Percentiles rank a stretch among this genome's conserved stretches.
These are phyloP conservation scores for Penicillium maclennaniae DNA, from an alignment of 495 filamentous ascomycete genomes.

Conservation along the genomic window DNA sequence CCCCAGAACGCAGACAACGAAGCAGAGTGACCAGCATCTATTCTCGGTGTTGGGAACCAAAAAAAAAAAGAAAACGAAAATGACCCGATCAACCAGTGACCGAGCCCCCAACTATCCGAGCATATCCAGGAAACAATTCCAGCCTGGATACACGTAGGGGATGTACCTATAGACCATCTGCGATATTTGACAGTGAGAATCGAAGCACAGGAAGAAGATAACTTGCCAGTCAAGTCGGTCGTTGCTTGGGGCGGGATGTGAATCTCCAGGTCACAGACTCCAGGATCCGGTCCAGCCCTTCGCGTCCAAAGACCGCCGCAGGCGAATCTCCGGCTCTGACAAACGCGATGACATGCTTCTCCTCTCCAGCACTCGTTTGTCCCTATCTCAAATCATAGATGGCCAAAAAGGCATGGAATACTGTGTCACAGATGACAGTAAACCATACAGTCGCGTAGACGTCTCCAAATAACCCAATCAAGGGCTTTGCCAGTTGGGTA, in stretches of 20 bases:
- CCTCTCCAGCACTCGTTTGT: conserved; percentile 1
- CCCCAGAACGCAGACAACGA: conserved; percentile 17
- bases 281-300: conserved; percentile 4
- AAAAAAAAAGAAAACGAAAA: conserved; percentile 19
- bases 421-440: conserved; percentile 43
- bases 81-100: conserved; percentile 21
- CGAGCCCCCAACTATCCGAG: conserved; percentile 31
- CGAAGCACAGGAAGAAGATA: not conserved
- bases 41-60: conserved; percentile 23
- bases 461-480: conserved; percentile 26
- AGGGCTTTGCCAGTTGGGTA: conserved; percentile 39
- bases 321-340: conserved; percentile 16
- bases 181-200: conserved; percentile 2
- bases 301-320: conserved; percentile 19
- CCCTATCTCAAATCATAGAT: conserved; percentile 6
- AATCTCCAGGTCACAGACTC: conserved; percentile 24
- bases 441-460: conserved; percentile 18
- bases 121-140: conserved; percentile 34
- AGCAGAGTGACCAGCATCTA: conserved; percentile 20
- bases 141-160: conserved; percentile 46
- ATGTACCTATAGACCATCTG: conserved; percentile 42
- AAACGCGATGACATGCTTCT: not conserved
- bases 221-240: not conserved
- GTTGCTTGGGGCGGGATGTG: conserved; percentile 11
- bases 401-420: conserved; percentile 11